A percentile compares a stretch with the other conserved stretches of the same genome.
Conservation (phyloP, 495 filamentous ascomycete genomes). For the Xylaria nigripes region DNA sequence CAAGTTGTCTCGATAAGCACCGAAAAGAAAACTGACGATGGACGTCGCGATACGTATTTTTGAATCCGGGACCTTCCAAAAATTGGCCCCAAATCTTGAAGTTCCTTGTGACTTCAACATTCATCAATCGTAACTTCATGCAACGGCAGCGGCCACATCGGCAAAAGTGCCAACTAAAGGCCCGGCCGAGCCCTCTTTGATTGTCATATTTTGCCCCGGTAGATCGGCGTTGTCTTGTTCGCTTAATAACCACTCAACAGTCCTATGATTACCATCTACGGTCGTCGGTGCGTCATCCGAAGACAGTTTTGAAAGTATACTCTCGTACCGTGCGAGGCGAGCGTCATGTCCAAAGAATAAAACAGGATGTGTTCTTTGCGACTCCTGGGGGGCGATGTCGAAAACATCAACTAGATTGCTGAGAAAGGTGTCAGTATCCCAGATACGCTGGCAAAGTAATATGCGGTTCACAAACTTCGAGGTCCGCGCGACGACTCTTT, state of each 20-base stretch:
- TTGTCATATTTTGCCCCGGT: constrained; percentile 30
- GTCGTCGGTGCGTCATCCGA: constrained; percentile 31
- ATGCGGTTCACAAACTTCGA: constrained; percentile 39
- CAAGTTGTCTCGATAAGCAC: background rate
- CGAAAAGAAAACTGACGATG: background rate
- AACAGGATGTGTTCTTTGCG: constrained; percentile 24
- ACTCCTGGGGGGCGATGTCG: constrained; percentile 45
- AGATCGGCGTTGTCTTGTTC: constrained; percentile 41
- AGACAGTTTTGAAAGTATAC: constrained; percentile 43
- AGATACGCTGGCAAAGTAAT: background rate
- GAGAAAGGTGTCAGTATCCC: constrained; percentile 21
- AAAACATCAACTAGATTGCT: constrained; percentile 54
- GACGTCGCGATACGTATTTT: background rate
- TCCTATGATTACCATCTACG: constrained; percentile 20
- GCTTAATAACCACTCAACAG: constrained; percentile 39
- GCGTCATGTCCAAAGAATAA: constrained; percentile 36
- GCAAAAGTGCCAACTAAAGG: constrained; percentile 44
- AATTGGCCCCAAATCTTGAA: background rate
- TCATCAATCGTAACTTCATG: constrained; percentile 21
- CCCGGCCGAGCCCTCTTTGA: constrained; percentile 38
- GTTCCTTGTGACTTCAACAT: constrained; percentile 8
- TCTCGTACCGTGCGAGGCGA: constrained; percentile 42
- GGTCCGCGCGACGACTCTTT: constrained; percentile 47
- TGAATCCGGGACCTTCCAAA: background rate
- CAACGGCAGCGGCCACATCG: constrained; percentile 38